Evolutionary conservation across 2,329 filamentous ascomycete species (phyloP).

Genomic region (Capronia coronata): DNA sequence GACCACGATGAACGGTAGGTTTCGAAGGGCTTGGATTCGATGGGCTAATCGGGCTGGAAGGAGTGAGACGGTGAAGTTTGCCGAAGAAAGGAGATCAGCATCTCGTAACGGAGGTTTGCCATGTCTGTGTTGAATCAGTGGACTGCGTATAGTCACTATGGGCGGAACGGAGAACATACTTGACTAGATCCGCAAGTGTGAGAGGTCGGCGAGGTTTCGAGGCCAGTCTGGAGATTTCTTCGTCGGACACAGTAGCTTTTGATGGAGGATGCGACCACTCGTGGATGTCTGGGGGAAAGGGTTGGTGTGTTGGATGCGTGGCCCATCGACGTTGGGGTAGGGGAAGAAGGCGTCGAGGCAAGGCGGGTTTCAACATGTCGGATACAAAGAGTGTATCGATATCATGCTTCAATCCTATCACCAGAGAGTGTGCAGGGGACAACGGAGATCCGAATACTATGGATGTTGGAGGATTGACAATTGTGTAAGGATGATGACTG

Average conservation of each 20-base stretch:
- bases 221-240: slow-evolving; percentile 72
- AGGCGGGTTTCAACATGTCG: slow-evolving; percentile 14
- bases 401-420: neutral
- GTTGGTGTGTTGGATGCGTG: slow-evolving; percentile 13
- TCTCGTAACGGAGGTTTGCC: slow-evolving; percentile 79
- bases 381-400: neutral
- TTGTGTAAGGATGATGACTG: no score
- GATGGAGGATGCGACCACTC: slow-evolving; percentile 36
- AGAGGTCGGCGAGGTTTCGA: slow-evolving; percentile 71
- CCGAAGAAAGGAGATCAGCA: slow-evolving; percentile 74
- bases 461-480: no score
- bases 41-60: slow-evolving; percentile 88
- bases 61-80: slow-evolving; percentile 90
- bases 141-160: neutral
- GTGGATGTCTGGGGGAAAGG: slow-evolving; percentile 20
- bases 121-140: slow-evolving; percentile 39
- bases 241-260: slow-evolving; percentile 55
- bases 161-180: slow-evolving; percentile 46
- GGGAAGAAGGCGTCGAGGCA: slow-evolving; percentile 8
- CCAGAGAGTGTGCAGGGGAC: no score
- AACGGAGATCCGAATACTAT: no score
- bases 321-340: slow-evolving; percentile 16
- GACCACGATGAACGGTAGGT: slow-evolving; percentile 94
- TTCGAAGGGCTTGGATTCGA: slow-evolving; percentile 85
- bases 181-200: slow-evolving; percentile 81